Evolutionary conservation across 2,329 filamentous ascomycete species (phyloP).

Genomic region (Claviceps fusiformis): DNA sequence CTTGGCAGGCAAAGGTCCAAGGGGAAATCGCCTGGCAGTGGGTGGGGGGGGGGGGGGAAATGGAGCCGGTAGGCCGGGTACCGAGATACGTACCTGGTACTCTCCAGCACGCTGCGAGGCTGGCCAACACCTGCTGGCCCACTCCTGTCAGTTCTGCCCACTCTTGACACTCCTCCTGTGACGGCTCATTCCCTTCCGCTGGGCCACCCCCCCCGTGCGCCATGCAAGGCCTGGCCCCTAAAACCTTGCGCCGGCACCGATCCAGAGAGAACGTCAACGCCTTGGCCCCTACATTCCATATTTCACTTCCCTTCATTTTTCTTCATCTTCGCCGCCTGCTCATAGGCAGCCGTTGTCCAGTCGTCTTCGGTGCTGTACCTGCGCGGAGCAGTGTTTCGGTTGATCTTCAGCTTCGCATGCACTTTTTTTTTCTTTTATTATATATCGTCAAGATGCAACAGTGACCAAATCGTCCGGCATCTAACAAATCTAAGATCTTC

Average conservation of each 20-base stretch:
- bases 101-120: background rate
- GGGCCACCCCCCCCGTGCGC: slow-evolving; percentile 2
- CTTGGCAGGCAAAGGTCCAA: background rate
- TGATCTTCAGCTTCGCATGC: background rate
- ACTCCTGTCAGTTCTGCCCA: background rate
- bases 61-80: slow-evolving; percentile 3
- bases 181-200: slow-evolving; percentile 1
- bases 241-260: slow-evolving; percentile 4
- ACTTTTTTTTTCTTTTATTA: background rate
- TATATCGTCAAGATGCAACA: background rate
- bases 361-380: background rate
- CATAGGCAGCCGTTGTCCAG: background rate
- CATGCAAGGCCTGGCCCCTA: slow-evolving; percentile 5
- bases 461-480: background rate
- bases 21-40: background rate
- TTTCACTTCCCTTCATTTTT: background rate
- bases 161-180: background rate
- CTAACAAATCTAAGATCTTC: slow-evolving; percentile 2
- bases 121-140: background rate
- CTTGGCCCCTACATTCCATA: slow-evolving; percentile 2
- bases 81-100: slow-evolving; percentile 2
- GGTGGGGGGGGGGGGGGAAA: background rate
- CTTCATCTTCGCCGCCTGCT: background rate
- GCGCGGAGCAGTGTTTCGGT: background rate
- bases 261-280: slow-evolving; percentile 2